Percentiles rank a stretch among this genome's conserved stretches.
These are phyloP conservation scores for Penicillium occitanis DNA, from an alignment of 2,329 filamentous ascomycete species.

Conservation along the genomic window DNA sequence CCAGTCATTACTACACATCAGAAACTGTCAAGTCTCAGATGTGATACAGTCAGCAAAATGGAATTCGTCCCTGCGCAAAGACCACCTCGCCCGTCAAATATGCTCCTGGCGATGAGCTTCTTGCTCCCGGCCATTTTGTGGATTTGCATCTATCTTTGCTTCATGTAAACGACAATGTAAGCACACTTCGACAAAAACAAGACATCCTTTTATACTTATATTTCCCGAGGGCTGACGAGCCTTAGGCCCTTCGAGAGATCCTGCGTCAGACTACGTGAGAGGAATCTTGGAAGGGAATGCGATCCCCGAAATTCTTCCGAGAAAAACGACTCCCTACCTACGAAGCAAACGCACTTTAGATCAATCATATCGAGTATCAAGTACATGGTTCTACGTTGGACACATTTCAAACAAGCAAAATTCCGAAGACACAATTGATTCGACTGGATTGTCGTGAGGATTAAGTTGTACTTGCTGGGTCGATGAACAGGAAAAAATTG, in stretches of 20 bases:
- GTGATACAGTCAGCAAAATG: neutral
- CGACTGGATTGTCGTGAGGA: too few species aligned
- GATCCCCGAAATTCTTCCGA: neutral
- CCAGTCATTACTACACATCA: neutral
- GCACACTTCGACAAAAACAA: neutral
- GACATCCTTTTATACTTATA: neutral
- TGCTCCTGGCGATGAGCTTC: constrained; percentile 13
- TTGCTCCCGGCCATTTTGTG: constrained; percentile 18
- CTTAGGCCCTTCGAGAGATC: neutral
- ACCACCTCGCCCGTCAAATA: constrained; percentile 8
- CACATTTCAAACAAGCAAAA: neutral
- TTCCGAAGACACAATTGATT: neutral
- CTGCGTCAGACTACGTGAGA: neutral
- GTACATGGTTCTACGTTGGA: neutral
- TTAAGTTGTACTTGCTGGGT: too few species aligned
- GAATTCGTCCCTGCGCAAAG: constrained; percentile 7
- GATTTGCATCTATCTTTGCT: constrained; percentile 22
- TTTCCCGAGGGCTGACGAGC: neutral
- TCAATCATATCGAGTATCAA: neutral
- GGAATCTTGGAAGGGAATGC: neutral
- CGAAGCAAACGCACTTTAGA: neutral
- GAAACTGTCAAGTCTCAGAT: neutral
- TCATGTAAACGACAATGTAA: constrained; percentile 7
- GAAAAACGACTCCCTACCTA: neutral
- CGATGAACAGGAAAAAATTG: too few species aligned